phyloP scores from a whole-genome alignment of 2,329 filamentous ascomycete species.

The Clonostachys byssicola region DNA sequence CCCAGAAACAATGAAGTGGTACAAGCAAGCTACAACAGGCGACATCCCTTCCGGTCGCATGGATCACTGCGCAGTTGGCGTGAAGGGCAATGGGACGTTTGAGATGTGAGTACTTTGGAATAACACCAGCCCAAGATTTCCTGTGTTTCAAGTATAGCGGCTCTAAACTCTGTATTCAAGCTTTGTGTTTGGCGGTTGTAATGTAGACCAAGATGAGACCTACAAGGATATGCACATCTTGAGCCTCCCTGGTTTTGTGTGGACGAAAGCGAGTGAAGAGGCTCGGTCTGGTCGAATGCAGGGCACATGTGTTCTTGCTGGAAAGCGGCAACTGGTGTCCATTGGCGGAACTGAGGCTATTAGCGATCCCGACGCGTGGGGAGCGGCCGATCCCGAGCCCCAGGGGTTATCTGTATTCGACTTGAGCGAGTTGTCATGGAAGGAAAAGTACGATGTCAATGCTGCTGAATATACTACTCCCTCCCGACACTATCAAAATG shows the following conservation, averaged over 20 bases:
- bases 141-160: not conserved
- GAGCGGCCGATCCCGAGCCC: slow-evolving; percentile 22
- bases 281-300: not conserved
- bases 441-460: slow-evolving; percentile 21
- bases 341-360: slow-evolving; percentile 19
- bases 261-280: slow-evolving; percentile 11
- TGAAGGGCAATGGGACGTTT: not conserved
- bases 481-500: not conserved
- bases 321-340: slow-evolving; percentile 29
- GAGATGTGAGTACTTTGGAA: not conserved
- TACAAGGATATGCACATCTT: slow-evolving; percentile 26
- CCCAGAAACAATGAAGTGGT: not conserved
- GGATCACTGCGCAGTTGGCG: not conserved
- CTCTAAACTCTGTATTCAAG: not conserved
- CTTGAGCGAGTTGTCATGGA: slow-evolving; percentile 27
- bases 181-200: not conserved
- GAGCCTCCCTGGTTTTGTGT: slow-evolving; percentile 29
- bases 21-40: not conserved
- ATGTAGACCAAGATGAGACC: slow-evolving; percentile 4
- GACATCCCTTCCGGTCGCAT: not conserved
- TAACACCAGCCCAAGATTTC: not conserved
- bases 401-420: slow-evolving; percentile 32
- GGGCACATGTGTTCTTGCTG: slow-evolving; percentile 5
- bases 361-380: not conserved
- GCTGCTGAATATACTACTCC: slow-evolving; percentile 19